phyloP scores from a whole-genome alignment of 345 rosid species.

The Hypericum androsaemum region DNA sequence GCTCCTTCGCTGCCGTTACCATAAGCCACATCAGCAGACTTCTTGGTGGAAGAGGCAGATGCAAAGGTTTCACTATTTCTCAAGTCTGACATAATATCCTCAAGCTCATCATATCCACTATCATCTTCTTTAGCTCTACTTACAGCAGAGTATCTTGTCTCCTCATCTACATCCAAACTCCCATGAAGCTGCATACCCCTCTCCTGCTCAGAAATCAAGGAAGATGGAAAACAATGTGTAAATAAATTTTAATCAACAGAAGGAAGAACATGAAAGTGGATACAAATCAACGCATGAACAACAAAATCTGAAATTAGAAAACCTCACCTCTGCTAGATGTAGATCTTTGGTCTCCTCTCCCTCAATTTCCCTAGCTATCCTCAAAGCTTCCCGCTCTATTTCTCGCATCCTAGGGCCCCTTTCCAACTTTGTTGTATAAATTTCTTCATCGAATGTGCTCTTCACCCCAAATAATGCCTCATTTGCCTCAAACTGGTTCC shows the following conservation, averaged over 20 bases:
- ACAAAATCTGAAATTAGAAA: neutral
- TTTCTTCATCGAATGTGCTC: conserved; percentile 84
- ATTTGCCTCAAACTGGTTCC: conserved; percentile 88
- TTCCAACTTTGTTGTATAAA: conserved; percentile 76
- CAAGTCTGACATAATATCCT: conserved; percentile 50
- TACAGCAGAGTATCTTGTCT: conserved; percentile 79
- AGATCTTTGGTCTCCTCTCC: conserved; percentile 74
- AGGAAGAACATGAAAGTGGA: conserved; percentile 8
- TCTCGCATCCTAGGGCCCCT: conserved; percentile 53
- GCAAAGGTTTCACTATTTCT: conserved; percentile 48
- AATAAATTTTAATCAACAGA: conserved; percentile 1
- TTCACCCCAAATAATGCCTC: conserved; percentile 68
- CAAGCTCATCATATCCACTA: conserved; percentile 67
- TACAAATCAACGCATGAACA: too few relatives aligned
- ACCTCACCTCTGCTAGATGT: conserved; percentile 83
- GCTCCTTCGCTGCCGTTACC: conserved; percentile 34
- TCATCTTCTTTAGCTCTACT: conserved; percentile 50
- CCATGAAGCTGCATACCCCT: conserved; percentile 59
- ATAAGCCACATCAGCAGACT: conserved; percentile 30
- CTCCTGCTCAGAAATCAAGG: conserved; percentile 41
- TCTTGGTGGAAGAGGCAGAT: conserved; percentile 30
- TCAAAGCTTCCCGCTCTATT: conserved; percentile 63
- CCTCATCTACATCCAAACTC: conserved; percentile 61
- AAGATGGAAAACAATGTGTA: conserved; percentile 3
- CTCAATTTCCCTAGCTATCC: conserved; percentile 91